Base-by-base conservation (phyloP, 2,329 filamentous ascomycete species). In the Ramularia endophylla region DNA sequence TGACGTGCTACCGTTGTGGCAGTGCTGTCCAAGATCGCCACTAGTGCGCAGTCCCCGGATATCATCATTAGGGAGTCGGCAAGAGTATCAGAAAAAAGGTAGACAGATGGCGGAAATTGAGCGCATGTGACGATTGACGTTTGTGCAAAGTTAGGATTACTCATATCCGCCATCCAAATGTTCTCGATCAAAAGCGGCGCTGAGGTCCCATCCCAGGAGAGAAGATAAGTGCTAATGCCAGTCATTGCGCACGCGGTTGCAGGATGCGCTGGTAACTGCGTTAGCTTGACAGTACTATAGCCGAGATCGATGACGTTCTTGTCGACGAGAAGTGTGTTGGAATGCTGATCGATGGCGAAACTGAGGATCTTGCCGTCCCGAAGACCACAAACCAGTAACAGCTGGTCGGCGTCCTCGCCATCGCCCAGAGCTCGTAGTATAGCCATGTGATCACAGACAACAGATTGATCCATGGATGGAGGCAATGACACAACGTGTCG, bases 141-240 rank as follows among this genome's bases (percentile, higher is more conserved):
- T 38, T 61, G 58, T 4, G 50, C 38, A 12, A 59, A 42, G 2
- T 57, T 48, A 5, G 57, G 56, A 12, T 49, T 46, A 6, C 17
- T 16, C 30, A 51, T 57, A 46, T 61, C 57, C 4, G 55, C 48
- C 8, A 57, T 31, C 56, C 55, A 60, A 17, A 61, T 44, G 25
- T 50, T 54, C 17, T 57, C 43, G 11, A 57, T 44, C 7, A 15
- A 15, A 8, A 58, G 27, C 7, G 28, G 4, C 5, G 41, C 15
- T 6, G 15, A 32, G 3, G 3, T 9, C 13, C 51, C 52, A 16
- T 47, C 36, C 57, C 56, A 59, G 4, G 42, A 45, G 6, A 61
- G 34, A 8, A 53, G 37, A 20, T 49, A 59, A 8, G 48, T 54
- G 18, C 52, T 54, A 8, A 45, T 29, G 11, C 53, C 56, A 25